Base-by-base conservation (phyloP, 2,329 filamentous ascomycete species). In the Trichoderma hamatum region DNA sequence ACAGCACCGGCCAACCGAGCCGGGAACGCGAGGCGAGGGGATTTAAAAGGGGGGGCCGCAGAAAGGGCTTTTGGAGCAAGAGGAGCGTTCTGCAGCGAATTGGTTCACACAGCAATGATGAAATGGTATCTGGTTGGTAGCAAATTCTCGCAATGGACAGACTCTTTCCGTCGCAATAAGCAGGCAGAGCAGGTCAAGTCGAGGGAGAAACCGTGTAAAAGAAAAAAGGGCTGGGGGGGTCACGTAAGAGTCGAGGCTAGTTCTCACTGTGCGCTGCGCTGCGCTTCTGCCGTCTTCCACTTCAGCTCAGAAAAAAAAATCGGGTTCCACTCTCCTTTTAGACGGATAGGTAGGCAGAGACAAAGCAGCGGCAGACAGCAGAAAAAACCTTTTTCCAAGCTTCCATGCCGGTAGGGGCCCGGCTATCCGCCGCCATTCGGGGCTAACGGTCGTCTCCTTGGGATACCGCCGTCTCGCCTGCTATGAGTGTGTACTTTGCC, bases 141-240 rank as follows among this genome's bases (percentile, higher is more conserved):
- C 39, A 43, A 43, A 10, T 43, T 43, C 16, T 43, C 39, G 39
- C 39, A n/a, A 19, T 19, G 10, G 39, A n/a, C n/a, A 43, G 39
- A 43, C 19, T 6, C 39, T n/a, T 9, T n/a, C 39, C 19, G 39
- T n/a, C 16, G 39, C 19, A 43, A n/a, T 43, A 43, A n/a, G 34
- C 34, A 34, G 32, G 36, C 36, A 43, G 19, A 54, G 24, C 51
- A 16, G 7, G 51, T 28, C n/a, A 60, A 60, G 51, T 28, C n/a
- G 43, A 60, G 24, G 32, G 56, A 43, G 56, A 24, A 21, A 21
- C 21, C 56, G 56, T 60, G 60, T 63, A 60, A 43, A 60, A 43
- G 56, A 16, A 39, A 43, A 59, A 60, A 43, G 34, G 32, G 32
- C 56, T 43, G 36, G 56, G 55, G 36, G 46, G 46, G 21, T 24